Conservation (phyloP, 805 yeast genomes). For the Clavispora carvajalis region DNA sequence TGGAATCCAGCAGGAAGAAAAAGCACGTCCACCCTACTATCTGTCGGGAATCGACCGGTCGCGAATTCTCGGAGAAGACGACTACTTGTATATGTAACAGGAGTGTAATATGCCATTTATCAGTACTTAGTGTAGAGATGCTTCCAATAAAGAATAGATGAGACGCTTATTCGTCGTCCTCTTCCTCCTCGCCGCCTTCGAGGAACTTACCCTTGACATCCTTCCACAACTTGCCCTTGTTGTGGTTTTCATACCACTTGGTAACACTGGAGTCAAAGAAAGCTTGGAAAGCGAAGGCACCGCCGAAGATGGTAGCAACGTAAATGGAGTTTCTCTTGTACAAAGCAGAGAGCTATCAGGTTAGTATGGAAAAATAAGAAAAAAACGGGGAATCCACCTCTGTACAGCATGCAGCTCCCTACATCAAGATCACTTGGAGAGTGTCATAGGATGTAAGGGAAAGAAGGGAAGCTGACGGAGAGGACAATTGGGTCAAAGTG, state of each 20-base stretch:
- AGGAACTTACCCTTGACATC: constrained; percentile 60
- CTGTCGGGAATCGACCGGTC: not conserved
- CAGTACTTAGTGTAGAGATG: not conserved
- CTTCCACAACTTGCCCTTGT: constrained; percentile 82
- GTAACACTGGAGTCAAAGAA: constrained; percentile 65
- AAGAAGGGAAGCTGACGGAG: too few relatives aligned
- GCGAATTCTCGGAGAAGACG: constrained; percentile 4
- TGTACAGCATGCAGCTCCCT: too few relatives aligned
- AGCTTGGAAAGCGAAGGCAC: constrained; percentile 83
- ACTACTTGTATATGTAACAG: not conserved
- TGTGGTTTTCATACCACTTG: constrained; percentile 69
- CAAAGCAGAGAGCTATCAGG: constrained; percentile 20
- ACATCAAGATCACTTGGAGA: too few relatives aligned
- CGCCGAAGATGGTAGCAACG: constrained; percentile 76
- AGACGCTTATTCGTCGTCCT: constrained; percentile 43
- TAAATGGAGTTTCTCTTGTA: constrained; percentile 83
- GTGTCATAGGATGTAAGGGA: too few relatives aligned
- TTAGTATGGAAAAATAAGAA: constrained; percentile 14
- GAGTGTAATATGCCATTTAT: constrained; percentile 1
- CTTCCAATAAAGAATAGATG: constrained; percentile 1
- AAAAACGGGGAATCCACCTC: too few relatives aligned
- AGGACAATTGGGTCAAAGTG: not conserved
- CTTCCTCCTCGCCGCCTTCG: constrained; percentile 50
- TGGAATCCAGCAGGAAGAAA: constrained; percentile 2
- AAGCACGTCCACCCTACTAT: not conserved